Base-by-base conservation (phyloP, 2,329 filamentous ascomycete species). In the Periconia sp. region DNA sequence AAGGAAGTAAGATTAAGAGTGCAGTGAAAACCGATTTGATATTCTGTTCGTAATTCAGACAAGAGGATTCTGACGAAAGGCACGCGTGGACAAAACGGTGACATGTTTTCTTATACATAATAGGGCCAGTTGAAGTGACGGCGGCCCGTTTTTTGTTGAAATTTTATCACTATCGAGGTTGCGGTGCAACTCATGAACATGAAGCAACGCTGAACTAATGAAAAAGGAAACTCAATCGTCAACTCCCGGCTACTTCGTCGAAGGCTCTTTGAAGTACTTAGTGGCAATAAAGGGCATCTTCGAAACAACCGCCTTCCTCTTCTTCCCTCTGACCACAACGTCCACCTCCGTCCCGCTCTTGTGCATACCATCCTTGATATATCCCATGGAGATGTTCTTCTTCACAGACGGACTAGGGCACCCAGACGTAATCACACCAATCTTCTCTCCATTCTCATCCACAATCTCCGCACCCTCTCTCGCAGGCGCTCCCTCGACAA, bases 381-480 rank as follows among this genome's bases (percentile, higher is more conserved):
- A 96, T 0, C 88, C 94, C 94, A 99, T 99, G 52, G 93, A 92
- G 58, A 99, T 93, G 74, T 97, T 97, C 79, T 89, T 89, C 59
- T 87, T 87, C 45, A 97, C 78, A 0, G 88, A 90, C 2, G 94
- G 94, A 69, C 89, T 92, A 0, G 94, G 94, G 61, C 91, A 90
- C 15, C 94, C 94, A 63, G 91, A 96, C 6, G 94, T 99, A 57
- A 99, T 81, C 35, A 80, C 82, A 14, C 94, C 94, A 51, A 97
- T 82, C 63, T 84, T 83, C 62, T 88, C 72, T 31, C 85, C 85
- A 6, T 84, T 81, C 55, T 82, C 78, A 62, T 82, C 79, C 31
- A 92, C 80, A 57, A 99, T 88, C 65, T 91, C 82, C 10, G 89
- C 91, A 23, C 93, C 94, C 76, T 97, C 93, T 49, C 94, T 84